Percentiles rank a stretch among this genome's conserved stretches.
Evolutionary conservation across 2,329 filamentous ascomycete genomes (phyloP).

Genomic region (Penicillium palitans): DNA sequence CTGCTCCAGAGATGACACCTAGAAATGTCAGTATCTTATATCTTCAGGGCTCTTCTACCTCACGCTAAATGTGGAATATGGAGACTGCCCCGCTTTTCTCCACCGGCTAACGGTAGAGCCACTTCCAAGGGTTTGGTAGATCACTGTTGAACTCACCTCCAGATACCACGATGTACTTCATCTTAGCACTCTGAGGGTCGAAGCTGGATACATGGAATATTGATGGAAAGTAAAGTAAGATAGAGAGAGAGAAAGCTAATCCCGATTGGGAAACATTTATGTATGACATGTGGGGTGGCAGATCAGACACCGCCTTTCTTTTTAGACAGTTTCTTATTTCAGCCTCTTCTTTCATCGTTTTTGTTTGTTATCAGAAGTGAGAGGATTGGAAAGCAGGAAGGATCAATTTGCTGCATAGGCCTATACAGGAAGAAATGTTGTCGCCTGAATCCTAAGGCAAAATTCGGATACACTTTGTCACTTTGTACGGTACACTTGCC

Average conservation of each 20-base stretch:
- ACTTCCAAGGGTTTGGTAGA: not conserved
- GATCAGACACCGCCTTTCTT: not conserved
- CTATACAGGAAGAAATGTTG: no score
- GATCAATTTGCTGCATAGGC: no score
- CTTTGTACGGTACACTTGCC: not conserved
- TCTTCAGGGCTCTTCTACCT: not conserved
- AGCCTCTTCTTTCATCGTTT: not conserved
- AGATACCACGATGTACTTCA: constrained; percentile 81
- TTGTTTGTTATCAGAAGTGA: not conserved
- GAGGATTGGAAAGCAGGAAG: no score
- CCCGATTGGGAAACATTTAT: not conserved
- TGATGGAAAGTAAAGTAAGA: not conserved
- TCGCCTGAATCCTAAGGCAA: not conserved
- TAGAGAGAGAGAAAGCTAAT: not conserved
- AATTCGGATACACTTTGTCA: not conserved
- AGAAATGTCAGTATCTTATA: constrained; percentile 1
- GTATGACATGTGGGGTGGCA: not conserved
- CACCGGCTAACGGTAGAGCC: not conserved
- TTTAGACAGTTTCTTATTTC: not conserved
- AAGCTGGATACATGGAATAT: not conserved
- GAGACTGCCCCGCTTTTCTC: constrained; percentile 3
- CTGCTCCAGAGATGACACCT: constrained; percentile 54
- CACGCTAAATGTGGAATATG: not conserved
- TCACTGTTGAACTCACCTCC: constrained; percentile 58
- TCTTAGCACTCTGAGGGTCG: constrained; percentile 43